These are phyloP conservation scores for Adansonia rubrostipa DNA, from an alignment of 441 rosid genomes.

Conservation along the genomic window DNA sequence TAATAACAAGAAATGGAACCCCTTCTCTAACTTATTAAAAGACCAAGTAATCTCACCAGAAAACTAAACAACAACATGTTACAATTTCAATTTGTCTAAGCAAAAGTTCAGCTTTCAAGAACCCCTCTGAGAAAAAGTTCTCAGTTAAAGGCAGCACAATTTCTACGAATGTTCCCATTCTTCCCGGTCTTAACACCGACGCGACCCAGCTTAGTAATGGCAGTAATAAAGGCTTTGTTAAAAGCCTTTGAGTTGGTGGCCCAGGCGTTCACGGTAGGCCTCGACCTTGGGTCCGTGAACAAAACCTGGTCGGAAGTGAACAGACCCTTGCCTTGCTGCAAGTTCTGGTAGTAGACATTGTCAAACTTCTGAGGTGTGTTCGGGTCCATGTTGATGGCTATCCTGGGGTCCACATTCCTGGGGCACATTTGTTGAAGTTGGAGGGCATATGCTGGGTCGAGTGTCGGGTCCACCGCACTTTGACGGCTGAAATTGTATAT, in stretches of 20 bases:
- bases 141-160: constrained; percentile 65
- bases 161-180: constrained; percentile 69
- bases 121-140: neutral
- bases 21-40: neutral
- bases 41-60: neutral
- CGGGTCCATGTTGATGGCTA: constrained; percentile 94
- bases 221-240: constrained; percentile 55
- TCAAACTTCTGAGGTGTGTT: constrained; percentile 73
- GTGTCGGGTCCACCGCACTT: constrained; percentile 67
- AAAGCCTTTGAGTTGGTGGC: constrained; percentile 56
- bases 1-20: neutral
- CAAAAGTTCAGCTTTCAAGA: no score
- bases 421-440: constrained; percentile 75
- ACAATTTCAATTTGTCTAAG: neutral
- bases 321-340: constrained; percentile 70
- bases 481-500: constrained; percentile 67
- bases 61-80: constrained; percentile 1
- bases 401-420: constrained; percentile 57
- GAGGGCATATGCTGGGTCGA: constrained; percentile 56
- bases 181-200: constrained; percentile 68
- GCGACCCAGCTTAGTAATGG: constrained; percentile 80
- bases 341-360: constrained; percentile 72
- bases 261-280: constrained; percentile 63
- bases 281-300: constrained; percentile 63
- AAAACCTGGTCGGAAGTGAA: constrained; percentile 89